Evolutionary conservation across 2,329 filamentous ascomycete species (phyloP), one percentile per base, ranked within the genome.

Genomic region (Phaeoacremonium minimum): DNA sequence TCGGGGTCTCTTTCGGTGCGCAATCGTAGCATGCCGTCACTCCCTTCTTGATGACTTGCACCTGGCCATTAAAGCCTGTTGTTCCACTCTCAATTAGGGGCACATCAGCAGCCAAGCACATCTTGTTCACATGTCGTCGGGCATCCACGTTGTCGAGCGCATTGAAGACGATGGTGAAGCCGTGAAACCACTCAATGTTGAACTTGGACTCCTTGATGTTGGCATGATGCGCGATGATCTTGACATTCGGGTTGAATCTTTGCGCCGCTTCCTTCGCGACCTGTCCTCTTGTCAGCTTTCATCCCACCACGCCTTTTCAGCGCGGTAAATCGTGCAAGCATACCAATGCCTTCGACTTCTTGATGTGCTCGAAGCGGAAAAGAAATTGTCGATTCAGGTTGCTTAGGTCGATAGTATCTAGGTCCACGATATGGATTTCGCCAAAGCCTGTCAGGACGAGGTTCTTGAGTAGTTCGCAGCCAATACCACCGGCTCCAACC

Each of bases 341-440:
- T 71, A 93, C 90, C 64, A 95, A 65, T 35, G 93, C 90, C 59
- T 98, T 98, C 2, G 91, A 80, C 61, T 95, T 95, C 64, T 96
- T 97, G 64, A 98, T 97, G 56, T 98, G 93, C 58, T 97, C 90
- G 52, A 91, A 85, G 43, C 90, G 80, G 62, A 98, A 98, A 32
- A 98, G 80, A 54, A 98, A 98, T 61, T 98, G 93, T 37, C 93
- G 86, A 53, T 98, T 98, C 34, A 98, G 75, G 57, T 98, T 98
- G 66, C 89, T 95, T 15, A 98, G 75, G 57, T 98, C 93, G 65
- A 98, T 97, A 2, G 93, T 98, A 61, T 98, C 93, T 42, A 98
- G 85, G 61, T 98, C 93, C 49, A 98, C 88, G 31, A 97, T 83
- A 61, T 95, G 87, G 34, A 97, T 82, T 64, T 95, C 86, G 47